phyloP scores from a whole-genome alignment of 2,329 filamentous ascomycete species.

The Ilyonectria mors-panacis region DNA sequence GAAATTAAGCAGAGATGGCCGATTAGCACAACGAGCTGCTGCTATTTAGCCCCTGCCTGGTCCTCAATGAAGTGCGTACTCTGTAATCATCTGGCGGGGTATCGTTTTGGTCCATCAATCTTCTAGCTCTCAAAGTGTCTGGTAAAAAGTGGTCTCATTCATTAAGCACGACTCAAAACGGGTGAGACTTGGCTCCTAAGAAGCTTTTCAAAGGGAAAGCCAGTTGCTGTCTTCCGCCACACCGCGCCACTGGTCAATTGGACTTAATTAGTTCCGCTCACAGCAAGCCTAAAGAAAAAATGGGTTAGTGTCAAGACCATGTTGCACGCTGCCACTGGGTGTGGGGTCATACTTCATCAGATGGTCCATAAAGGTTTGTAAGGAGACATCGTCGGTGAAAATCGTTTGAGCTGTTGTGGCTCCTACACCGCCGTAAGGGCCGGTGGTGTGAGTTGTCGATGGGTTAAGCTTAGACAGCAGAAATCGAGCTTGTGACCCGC shows the following conservation, averaged over 20 bases:
- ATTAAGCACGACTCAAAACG: neutral
- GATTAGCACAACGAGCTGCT: neutral
- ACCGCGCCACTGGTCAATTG: neutral
- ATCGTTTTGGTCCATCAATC: neutral
- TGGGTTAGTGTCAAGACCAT: constrained; percentile 34
- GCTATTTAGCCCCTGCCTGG: neutral
- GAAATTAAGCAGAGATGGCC: neutral
- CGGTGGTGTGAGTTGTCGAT: constrained; percentile 94
- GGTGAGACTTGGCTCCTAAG: neutral
- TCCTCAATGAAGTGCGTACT: no score
- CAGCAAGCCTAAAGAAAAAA: constrained; percentile 64
- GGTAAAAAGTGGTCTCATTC: neutral
- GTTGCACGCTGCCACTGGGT: constrained; percentile 3
- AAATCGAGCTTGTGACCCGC: constrained; percentile 97
- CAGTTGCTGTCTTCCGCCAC: neutral
- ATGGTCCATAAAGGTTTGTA: constrained; percentile 99
- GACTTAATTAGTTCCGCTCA: constrained; percentile 72
- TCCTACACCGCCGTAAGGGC: constrained; percentile 89
- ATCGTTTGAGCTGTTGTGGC: constrained; percentile 94
- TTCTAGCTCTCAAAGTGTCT: neutral
- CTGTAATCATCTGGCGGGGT: neutral
- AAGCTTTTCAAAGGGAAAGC: no score
- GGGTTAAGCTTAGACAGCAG: constrained; percentile 97
- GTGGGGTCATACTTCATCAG: constrained; percentile 87
- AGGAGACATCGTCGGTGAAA: constrained; percentile 97